Percentiles rank a stretch among this genome's conserved stretches.
Evolutionary conservation across 2,329 filamentous ascomycete genomes (phyloP).

Genomic region (Lachnellula occidentalis): DNA sequence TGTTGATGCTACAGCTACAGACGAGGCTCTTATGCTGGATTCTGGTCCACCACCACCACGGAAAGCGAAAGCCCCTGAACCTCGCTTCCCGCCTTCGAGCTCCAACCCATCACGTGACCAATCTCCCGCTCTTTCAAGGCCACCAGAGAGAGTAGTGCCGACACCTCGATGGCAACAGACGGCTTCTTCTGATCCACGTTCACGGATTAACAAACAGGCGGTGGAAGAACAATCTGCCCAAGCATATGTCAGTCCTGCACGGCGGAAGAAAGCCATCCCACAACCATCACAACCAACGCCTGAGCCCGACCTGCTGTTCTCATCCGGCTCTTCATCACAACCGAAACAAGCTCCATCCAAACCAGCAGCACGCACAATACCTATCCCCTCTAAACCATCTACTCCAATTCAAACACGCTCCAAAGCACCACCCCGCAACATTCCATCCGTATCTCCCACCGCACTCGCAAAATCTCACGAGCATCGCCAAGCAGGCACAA

Average conservation of each 20-base stretch:
- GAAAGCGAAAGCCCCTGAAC: conserved; percentile 26
- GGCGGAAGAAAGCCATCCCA: conserved; percentile 62
- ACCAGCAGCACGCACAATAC: conserved; percentile 32
- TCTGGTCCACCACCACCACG: conserved; percentile 50
- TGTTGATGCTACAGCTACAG: conserved; percentile 43
- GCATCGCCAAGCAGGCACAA: conserved; percentile 73
- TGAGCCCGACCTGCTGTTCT: conserved; percentile 62
- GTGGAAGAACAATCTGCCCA: conserved; percentile 76
- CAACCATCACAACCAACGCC: conserved; percentile 31
- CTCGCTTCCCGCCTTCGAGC: conserved; percentile 14
- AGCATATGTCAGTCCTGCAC: conserved; percentile 80
- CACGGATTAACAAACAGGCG: conserved; percentile 64
- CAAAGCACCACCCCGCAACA: conserved; percentile 41
- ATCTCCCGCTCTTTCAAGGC: conserved; percentile 42
- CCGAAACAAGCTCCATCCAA: conserved; percentile 30
- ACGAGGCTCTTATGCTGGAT: conserved; percentile 78
- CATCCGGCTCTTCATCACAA: conserved; percentile 22
- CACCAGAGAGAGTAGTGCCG: conserved; percentile 39
- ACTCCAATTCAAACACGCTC: conserved; percentile 41
- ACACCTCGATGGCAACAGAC: conserved; percentile 56
- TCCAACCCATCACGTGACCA: conserved; percentile 38
- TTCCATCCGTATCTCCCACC: conserved; percentile 61
- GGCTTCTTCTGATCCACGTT: conserved; percentile 42
- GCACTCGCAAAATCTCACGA: conserved; percentile 71
- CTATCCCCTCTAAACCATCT: conserved; percentile 38